Base-by-base conservation (phyloP, 306 rosid genomes). In the Nissolia schottii region DNA sequence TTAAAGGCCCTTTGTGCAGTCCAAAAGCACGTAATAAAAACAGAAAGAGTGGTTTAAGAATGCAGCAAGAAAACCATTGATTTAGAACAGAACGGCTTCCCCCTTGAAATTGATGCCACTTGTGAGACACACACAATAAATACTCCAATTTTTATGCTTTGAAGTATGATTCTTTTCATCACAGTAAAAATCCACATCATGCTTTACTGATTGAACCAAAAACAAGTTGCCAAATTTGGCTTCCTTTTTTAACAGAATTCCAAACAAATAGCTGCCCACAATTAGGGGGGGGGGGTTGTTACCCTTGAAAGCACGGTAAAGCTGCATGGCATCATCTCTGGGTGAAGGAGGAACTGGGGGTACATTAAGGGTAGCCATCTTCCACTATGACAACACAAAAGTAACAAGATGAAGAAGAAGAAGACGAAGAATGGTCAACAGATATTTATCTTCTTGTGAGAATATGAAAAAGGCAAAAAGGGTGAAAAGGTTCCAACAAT, bases 301-400 rank as follows among this genome's bases (percentile, higher is more conserved):
- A 88, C 96, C 96, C 73, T 87, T 88, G 54, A 93, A 93, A 67
- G 98, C 98, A 64, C 88, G 93, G 85, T 90, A 75, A 20, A 90
- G 96, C 6, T 84, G 83, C 11, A 46, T 31, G 54, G 92, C 97
- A 64, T 88, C 96, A 51, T 93, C 96, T 20, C 89, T 89, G 2
- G 93, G 91, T 14, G 89, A 75, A 40, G 87, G 81, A 56, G 82
- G 89, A 79, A 69, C 58, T 1, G 93, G 96, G 1, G 97, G 89
- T 3, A 90, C 11, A 19, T 12, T 72, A n/a, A 93, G 24, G 48
- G 93, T 85, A 55, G 83, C 46, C 86, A 82, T 79, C 3, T 46
- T 81, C 1, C 38, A 22, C 7, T 23, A 1, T 19, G 24, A 8
- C 67, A 49, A 16, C 41, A 49, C 5, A 35, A 43, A 61, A 50